phyloP scores from a whole-genome alignment of 768 basidiomycete genomes.

The Austroboletus festivus region DNA sequence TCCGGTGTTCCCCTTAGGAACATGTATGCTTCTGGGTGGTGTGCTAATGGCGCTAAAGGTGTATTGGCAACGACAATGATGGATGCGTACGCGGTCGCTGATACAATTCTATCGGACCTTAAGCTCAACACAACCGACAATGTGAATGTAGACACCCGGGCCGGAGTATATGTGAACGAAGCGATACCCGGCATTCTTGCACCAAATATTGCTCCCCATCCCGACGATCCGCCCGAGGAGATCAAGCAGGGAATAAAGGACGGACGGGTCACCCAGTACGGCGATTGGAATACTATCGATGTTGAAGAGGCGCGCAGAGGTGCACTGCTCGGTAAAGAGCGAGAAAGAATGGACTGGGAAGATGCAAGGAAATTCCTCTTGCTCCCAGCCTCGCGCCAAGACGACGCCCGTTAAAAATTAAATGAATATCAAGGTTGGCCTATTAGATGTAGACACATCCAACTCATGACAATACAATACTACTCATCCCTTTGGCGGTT shows the following conservation, averaged over 20 bases:
- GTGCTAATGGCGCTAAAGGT: slow-evolving; percentile 84
- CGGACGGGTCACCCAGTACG: slow-evolving; percentile 55
- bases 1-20: slow-evolving; percentile 43
- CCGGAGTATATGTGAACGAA: slow-evolving; percentile 4
- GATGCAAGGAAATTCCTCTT: slow-evolving; percentile 41
- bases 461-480: slow-evolving; percentile 10
- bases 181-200: slow-evolving; percentile 13
- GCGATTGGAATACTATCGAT: slow-evolving; percentile 74
- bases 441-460: slow-evolving; percentile 5
- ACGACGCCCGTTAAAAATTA: slow-evolving; percentile 6
- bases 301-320: slow-evolving; percentile 68
- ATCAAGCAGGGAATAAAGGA: slow-evolving; percentile 41
- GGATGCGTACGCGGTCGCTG: slow-evolving; percentile 79
- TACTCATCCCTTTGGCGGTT: not conserved
- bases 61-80: slow-evolving; percentile 94
- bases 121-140: slow-evolving; percentile 11
- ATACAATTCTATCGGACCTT: slow-evolving; percentile 64
- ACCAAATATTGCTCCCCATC: slow-evolving; percentile 37
- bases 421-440: not conserved
- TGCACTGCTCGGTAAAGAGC: slow-evolving; percentile 55
- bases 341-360: slow-evolving; percentile 74
- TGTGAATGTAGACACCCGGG: slow-evolving; percentile 15
- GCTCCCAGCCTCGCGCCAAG: slow-evolving; percentile 6
- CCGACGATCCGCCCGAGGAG: slow-evolving; percentile 48
- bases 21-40: slow-evolving; percentile 95